Conservation (phyloP, 1,139 yeast species). For the Yamadazyma mexicana region DNA sequence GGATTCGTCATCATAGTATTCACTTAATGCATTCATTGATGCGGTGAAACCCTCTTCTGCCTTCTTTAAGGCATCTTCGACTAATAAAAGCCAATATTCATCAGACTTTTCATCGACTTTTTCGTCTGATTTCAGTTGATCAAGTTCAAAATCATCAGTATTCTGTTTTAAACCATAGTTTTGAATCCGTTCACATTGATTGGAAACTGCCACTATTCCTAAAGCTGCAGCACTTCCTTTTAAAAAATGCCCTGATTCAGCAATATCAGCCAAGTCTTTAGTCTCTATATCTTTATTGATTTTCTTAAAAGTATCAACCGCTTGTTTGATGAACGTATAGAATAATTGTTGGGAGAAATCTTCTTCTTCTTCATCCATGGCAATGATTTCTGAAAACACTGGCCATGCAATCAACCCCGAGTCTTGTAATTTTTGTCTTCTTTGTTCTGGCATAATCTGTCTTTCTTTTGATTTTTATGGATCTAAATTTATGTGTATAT, state of each 20-base stretch:
- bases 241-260: slow-evolving; percentile 83
- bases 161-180: slow-evolving; percentile 72
- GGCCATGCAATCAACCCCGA: slow-evolving; percentile 83
- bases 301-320: slow-evolving; percentile 71
- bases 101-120: slow-evolving; percentile 21
- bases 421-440: slow-evolving; percentile 37
- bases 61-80: slow-evolving; percentile 54
- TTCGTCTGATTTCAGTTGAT: slow-evolving; percentile 4
- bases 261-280: slow-evolving; percentile 58
- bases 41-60: slow-evolving; percentile 59
- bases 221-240: slow-evolving; percentile 96
- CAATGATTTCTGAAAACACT: slow-evolving; percentile 82
- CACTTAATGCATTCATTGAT: slow-evolving; percentile 57
- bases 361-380: slow-evolving; percentile 93
- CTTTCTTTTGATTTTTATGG: background rate
- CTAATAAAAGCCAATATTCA: slow-evolving; percentile 50
- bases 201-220: slow-evolving; percentile 78
- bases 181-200: slow-evolving; percentile 90
- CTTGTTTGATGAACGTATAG: slow-evolving; percentile 86
- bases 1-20: slow-evolving; percentile 55
- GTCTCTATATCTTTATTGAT: slow-evolving; percentile 57
- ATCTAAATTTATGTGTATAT: too few species aligned
- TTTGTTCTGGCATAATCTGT: slow-evolving; percentile 33
- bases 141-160: slow-evolving; percentile 21
- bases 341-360: slow-evolving; percentile 79